Conservation (phyloP, 768 basidiomycete species). For the Nevesoporus exiguus region DNA sequence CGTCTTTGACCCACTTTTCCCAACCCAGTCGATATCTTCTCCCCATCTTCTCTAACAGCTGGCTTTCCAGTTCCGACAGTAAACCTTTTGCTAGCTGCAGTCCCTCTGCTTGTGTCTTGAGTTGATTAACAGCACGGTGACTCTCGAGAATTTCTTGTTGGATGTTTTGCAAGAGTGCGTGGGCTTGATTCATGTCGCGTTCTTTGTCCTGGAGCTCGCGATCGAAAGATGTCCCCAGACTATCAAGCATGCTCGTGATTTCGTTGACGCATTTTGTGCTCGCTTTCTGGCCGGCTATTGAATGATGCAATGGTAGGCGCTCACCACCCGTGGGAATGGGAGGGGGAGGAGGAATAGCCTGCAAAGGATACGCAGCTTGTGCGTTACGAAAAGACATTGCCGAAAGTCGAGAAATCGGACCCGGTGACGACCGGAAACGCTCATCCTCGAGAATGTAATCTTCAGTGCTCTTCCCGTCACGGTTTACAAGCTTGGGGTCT, state of each 20-base stretch:
- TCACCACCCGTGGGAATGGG: constrained; percentile 48
- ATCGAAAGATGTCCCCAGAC: constrained; percentile 86
- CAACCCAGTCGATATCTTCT: constrained; percentile 80
- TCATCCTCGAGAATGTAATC: constrained; percentile 99
- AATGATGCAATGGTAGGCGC: constrained; percentile 77
- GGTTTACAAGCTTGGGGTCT: constrained; percentile 90
- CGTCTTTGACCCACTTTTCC: constrained; percentile 90
- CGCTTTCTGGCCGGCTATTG: constrained; percentile 79
- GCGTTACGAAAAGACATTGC: constrained; percentile 74
- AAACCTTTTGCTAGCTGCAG: constrained; percentile 56
- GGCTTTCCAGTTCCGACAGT: constrained; percentile 60
- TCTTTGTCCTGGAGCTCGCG: constrained; percentile 90
- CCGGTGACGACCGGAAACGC: constrained; percentile 89
- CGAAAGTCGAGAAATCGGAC: constrained; percentile 62
- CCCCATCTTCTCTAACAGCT: constrained; percentile 73
- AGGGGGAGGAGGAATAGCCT: constrained; percentile 44
- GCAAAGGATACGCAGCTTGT: constrained; percentile 46
- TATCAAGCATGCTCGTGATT: constrained; percentile 81
- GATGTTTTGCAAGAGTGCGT: constrained; percentile 79
- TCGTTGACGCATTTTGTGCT: constrained; percentile 84
- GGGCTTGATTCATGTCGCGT: constrained; percentile 85
- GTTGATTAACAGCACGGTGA: constrained; percentile 67
- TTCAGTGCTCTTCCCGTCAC: constrained; percentile 95
- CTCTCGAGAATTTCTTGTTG: constrained; percentile 88
- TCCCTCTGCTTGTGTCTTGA: constrained; percentile 65